Base-by-base conservation (phyloP, 2,329 filamentous ascomycete genomes). In the Neofusicoccum sp. region DNA sequence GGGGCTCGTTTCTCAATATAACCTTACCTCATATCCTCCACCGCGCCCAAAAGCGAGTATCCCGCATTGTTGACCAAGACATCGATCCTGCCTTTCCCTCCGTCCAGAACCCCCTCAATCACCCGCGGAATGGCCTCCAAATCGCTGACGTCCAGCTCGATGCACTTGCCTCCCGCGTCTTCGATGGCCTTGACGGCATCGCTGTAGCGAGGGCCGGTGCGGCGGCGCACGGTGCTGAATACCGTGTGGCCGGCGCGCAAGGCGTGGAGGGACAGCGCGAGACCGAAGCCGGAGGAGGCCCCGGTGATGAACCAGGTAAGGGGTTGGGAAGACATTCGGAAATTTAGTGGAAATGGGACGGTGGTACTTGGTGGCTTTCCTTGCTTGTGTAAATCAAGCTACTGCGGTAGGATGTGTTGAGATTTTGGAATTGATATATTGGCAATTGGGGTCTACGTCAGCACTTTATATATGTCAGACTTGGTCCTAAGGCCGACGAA, bases 51-150 rank as follows among this genome's bases (percentile, higher is more conserved):
- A 14, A 65, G 7, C 14, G 63, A 62, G 51, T 68, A 69, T 3
- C 65, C 69, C 9, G 69, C 69, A 41, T 71, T 71, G 47, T 70
- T 71, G 33, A 70, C 61, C 26, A 71, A 62, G 16, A 66, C 56
- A 40, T 70, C 68, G 9, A 70, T 65, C 30, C 41, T 45, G 30
- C 58, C 48, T n/a, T 33, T 6, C 5, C 38, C 38, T 34, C 45
- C 61, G 33, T 64, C 56, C 41, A 58, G 24, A 5, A 47, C 12
- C 3, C 4, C n/a, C 3, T n/a, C 31, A 5, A 47, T 12, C 3
- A 38, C 43, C 9, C 26, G 16, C 2, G 41, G 26, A 12, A 58
- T 16, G 3, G 41, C 40, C 5, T 30, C 20, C 16, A 58, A 31
- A 5, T 65, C 38, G 28, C 62, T 58, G 14, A 60, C 41, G 11